Conservation (phyloP, 441 rosid species). For the Gossypium trilobum region DNA sequence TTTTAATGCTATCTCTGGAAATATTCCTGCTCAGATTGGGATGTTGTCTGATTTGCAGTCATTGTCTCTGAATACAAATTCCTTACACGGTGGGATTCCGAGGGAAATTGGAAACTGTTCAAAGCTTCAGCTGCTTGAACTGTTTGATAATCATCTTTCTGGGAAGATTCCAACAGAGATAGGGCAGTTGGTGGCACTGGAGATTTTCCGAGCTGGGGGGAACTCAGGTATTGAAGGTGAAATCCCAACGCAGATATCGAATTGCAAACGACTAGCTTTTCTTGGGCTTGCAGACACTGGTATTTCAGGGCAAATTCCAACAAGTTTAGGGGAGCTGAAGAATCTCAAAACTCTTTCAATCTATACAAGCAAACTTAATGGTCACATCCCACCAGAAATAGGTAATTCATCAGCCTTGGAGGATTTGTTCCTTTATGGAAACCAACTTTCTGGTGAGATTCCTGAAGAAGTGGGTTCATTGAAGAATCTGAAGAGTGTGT, state of each 20-base stretch:
- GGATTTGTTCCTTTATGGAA: constrained; percentile 50
- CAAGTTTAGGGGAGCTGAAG: constrained; percentile 45
- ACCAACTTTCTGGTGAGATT: constrained; percentile 43
- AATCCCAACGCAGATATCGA: constrained; percentile 51
- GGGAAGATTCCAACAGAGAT: constrained; percentile 51
- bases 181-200: constrained; percentile 33
- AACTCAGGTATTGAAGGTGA: constrained; percentile 46
- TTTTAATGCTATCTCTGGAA: constrained; percentile 46
- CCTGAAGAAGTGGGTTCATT: constrained; percentile 46
- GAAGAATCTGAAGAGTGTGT: constrained; percentile 40
- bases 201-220: constrained; percentile 58
- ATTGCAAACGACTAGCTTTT: constrained; percentile 35
- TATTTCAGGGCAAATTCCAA: constrained; percentile 50
- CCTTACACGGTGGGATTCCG: constrained; percentile 40
- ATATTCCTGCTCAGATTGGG: constrained; percentile 46
- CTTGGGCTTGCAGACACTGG: constrained; percentile 71
- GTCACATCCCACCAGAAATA: constrained; percentile 44
- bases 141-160: constrained; percentile 52
- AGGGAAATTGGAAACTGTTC: constrained; percentile 45
- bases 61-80: constrained; percentile 42
- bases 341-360: constrained; percentile 47
- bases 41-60: constrained; percentile 28
- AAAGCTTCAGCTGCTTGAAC: constrained; percentile 39
- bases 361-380: constrained; percentile 55
- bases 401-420: constrained; percentile 51